A percentile compares a stretch with the other conserved stretches of the same genome.
Conservation (phyloP, 345 rosid species). For the Arabidopsis suecica region DNA sequence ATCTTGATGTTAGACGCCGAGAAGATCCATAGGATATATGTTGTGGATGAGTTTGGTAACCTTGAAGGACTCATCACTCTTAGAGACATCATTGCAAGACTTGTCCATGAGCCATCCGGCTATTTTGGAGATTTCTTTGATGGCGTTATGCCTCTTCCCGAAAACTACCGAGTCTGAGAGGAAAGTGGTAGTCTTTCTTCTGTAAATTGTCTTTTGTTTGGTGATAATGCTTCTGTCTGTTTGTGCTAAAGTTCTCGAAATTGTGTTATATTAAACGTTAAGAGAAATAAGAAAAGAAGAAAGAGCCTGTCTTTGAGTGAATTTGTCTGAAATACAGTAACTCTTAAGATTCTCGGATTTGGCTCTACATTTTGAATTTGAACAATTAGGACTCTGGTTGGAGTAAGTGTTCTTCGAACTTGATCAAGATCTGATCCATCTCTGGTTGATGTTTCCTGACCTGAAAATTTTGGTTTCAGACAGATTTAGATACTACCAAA, state of each 20-base stretch:
- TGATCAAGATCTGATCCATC: conserved; percentile 65
- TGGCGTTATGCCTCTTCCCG: conserved; percentile 80
- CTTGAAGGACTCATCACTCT: conserved; percentile 92
- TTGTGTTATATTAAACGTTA: conserved; percentile 50
- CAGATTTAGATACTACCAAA: conserved; percentile 32
- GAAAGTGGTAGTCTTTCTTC: background rate
- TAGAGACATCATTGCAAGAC: conserved; percentile 87
- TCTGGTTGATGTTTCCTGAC: conserved; percentile 81
- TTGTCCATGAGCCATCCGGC: conserved; percentile 93
- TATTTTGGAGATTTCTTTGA: conserved; percentile 99
- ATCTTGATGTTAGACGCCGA: conserved; percentile 68
- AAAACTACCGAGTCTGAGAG: conserved; percentile 70
- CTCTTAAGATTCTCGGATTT: background rate
- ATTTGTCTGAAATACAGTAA: conserved; percentile 9
- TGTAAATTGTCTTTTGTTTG: conserved; percentile 37
- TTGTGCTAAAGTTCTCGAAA: conserved; percentile 33
- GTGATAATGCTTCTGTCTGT: conserved; percentile 33
- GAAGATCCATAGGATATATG: conserved; percentile 81
- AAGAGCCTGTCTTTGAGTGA: conserved; percentile 28
- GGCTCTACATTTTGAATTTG: background rate
- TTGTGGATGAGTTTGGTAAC: conserved; percentile 79
- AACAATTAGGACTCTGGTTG: conserved; percentile 11
- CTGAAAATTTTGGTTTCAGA: conserved; percentile 44
- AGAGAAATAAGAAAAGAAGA: conserved; percentile 42
- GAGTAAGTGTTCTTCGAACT: conserved; percentile 56